Percentiles rank a stretch among this genome's conserved stretches.
These are phyloP conservation scores for Populus pruinosa DNA, from an alignment of 345 rosid species.

Conservation along the genomic window DNA sequence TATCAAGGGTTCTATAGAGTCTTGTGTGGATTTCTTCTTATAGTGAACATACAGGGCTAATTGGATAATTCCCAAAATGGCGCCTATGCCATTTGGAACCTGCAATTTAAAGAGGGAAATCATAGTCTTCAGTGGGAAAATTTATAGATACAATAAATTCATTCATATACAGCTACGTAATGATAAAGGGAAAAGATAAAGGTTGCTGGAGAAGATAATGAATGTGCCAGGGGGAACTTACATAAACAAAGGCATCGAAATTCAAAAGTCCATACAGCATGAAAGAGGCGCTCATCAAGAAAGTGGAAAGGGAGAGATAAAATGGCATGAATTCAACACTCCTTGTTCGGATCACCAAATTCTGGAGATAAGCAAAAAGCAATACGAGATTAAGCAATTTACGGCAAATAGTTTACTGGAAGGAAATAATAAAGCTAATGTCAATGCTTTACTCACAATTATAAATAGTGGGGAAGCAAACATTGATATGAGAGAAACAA, in stretches of 20 bases:
- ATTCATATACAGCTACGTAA: not conserved
- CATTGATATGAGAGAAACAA: conserved; percentile 76
- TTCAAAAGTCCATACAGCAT: conserved; percentile 64
- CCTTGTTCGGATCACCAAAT: conserved; percentile 68
- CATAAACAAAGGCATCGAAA: conserved; percentile 58
- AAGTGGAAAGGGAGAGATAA: conserved; percentile 76
- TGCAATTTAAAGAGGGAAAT: conserved; percentile 33
- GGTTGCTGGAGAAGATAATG: not conserved
- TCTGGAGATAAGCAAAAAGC: conserved; percentile 35
- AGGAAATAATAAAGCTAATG: not conserved
- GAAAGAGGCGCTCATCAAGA: conserved; percentile 82
- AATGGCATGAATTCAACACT: conserved; percentile 96
- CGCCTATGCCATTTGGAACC: conserved; percentile 85
- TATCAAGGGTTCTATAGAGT: conserved; percentile 54
- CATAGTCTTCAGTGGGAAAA: not conserved
- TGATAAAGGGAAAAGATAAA: not conserved
- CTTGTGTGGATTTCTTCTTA: conserved; percentile 31
- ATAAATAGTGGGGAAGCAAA: conserved; percentile 88
- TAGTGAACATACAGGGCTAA: conserved; percentile 59
- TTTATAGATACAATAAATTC: not conserved
- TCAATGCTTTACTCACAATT: conserved; percentile 50
- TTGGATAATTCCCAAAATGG: conserved; percentile 68
- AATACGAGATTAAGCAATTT: not conserved
- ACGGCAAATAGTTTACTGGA: not conserved
- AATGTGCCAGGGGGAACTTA: conserved; percentile 33